A percentile compares a stretch with the other conserved stretches of the same genome.
phyloP scores from a whole-genome alignment of 495 filamentous ascomycete species.

The Penicillium silybi region DNA sequence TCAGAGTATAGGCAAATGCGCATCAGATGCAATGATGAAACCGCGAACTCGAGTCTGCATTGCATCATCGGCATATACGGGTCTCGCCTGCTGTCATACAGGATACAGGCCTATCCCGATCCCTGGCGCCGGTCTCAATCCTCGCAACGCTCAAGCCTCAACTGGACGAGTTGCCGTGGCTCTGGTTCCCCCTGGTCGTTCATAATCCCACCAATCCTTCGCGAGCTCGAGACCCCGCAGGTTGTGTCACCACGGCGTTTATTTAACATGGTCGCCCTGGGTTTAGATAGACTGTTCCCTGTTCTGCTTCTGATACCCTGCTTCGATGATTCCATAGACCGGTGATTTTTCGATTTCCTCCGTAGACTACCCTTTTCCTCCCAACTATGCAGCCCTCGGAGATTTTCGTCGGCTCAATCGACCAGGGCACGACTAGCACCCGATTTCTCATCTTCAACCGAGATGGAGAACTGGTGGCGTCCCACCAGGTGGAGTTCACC shows the following conservation, averaged over 20 bases:
- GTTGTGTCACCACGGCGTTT: slow-evolving; percentile 10
- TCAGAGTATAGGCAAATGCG: background rate
- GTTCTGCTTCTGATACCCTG: background rate
- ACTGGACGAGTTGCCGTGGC: background rate
- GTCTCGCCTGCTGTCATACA: background rate
- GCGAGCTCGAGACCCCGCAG: slow-evolving; percentile 1
- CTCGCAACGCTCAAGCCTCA: slow-evolving; percentile 13
- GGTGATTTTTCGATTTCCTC: background rate
- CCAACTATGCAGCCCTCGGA: slow-evolving; percentile 26
- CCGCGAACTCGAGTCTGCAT: slow-evolving; percentile 1
- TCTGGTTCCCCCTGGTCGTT: background rate
- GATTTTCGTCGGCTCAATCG: slow-evolving; percentile 67
- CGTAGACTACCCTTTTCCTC: background rate
- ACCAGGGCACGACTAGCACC: slow-evolving; percentile 91
- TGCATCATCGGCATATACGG: background rate
- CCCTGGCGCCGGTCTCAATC: background rate
- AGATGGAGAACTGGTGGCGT: slow-evolving; percentile 72
- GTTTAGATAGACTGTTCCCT: background rate
- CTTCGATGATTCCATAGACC: background rate
- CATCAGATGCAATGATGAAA: background rate
- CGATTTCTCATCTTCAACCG: slow-evolving; percentile 88
- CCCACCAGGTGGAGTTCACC: slow-evolving; percentile 86
- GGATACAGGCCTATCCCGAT: background rate
- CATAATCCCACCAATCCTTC: slow-evolving; percentile 24
- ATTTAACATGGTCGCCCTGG: slow-evolving; percentile 5